Evolutionary conservation across 495 filamentous ascomycete genomes (phyloP), one percentile per base, ranked within the genome.

Genomic region (Daldinia caldariorum): DNA sequence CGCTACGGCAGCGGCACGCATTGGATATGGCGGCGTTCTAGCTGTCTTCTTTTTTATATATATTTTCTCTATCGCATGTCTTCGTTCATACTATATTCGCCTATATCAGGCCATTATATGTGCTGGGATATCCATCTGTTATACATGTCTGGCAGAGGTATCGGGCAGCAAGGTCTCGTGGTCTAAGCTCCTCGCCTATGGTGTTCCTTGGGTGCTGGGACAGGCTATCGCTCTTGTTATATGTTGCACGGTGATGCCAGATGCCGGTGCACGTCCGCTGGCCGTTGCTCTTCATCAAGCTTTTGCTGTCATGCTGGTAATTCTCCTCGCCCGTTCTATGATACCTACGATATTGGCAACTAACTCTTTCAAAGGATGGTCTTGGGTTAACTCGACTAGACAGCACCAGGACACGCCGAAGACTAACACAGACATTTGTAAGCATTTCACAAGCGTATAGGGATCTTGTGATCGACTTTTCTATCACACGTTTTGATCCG

Each of bases 141-240:
- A 85, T 66, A 80, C 83, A 8, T 82, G 79, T 63, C 71, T 88
- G 6, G 84, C 85, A 22, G 82, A 85, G 31, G 67, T 77, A 41
- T 81, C 82, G 5, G 75, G 80, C 12, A 61, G 69, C 43, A 34
- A 64, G 20, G 76, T 85, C 26, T 63, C 80, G 39, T 85, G 82
- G 81, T 57, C 50, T 22, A 84, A 84, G 62, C 67, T 88, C 7
- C 81, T 83, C 62, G 75, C 80, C 56, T 88, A 87, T 74, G 86
- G 81, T 1, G 76, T 87, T 41, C 86, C 86, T n/a, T 88, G 85
- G 85, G 67, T 83, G 13, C 67, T 86, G 22, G 86, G 86, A 5
- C 83, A 88, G 66, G 83, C 76, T 5, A 76, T 88, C 49, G 80
- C 79, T 65, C 72, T 87, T 18, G 49, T 82, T 16, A 72, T 87